Percentiles rank a stretch among this genome's conserved stretches.
These are phyloP conservation scores for Heritiera fomes DNA, from an alignment of 345 rosid species.

Conservation along the genomic window DNA sequence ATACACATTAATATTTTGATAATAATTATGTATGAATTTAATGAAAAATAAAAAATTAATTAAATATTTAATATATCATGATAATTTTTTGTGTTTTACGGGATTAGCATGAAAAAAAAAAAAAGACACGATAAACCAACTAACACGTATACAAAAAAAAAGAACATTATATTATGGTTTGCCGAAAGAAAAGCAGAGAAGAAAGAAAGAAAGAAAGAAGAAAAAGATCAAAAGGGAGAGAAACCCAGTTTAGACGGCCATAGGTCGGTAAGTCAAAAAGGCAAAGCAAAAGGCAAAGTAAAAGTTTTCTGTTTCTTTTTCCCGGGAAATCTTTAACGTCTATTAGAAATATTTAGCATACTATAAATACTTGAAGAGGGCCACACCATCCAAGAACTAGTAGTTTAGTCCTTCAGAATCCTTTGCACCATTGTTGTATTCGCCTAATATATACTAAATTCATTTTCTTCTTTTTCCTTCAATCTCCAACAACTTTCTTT, in stretches of 20 bases:
- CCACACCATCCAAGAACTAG: background rate
- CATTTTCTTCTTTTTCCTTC: slow-evolving; percentile 15
- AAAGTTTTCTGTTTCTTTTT: background rate
- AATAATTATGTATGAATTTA: too few relatives aligned
- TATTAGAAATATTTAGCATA: slow-evolving; percentile 11
- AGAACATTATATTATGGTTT: background rate
- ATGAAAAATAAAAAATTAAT: too few relatives aligned
- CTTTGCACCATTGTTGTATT: slow-evolving; percentile 6
- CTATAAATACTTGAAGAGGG: slow-evolving; percentile 24
- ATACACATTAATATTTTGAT: too few relatives aligned
- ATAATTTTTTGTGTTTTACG: too few relatives aligned
- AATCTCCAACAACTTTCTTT: background rate
- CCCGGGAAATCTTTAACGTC: slow-evolving; percentile 5
- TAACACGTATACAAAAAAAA: too few relatives aligned
- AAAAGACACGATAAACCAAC: too few relatives aligned
- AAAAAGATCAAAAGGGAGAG: background rate
- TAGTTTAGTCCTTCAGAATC: slow-evolving; percentile 13
- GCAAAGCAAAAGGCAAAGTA: background rate
- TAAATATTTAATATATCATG: background rate
- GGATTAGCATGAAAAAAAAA: too few relatives aligned
- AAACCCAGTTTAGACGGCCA: slow-evolving; percentile 1
- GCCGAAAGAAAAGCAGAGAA: background rate
- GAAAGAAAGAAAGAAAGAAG: background rate
- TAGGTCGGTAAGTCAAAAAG: background rate
- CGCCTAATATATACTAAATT: background rate